These are phyloP conservation scores for Candida ipomoeae DNA, from an alignment of 805 yeast species.

Conservation along the genomic window DNA sequence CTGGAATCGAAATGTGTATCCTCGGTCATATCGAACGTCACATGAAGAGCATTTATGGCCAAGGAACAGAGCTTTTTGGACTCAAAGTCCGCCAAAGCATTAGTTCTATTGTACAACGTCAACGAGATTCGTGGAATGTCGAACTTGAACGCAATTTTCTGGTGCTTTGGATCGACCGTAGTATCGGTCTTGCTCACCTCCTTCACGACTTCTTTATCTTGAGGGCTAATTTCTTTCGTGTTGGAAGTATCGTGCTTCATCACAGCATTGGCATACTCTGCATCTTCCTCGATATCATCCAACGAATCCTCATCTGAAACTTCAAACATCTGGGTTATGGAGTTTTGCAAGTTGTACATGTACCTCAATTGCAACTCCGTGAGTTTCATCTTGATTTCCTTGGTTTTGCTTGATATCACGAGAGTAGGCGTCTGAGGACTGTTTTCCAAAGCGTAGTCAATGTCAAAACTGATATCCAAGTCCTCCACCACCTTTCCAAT, in stretches of 20 bases:
- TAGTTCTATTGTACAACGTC: constrained; percentile 54
- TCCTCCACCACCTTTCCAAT: constrained; percentile 60
- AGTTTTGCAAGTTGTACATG: constrained; percentile 50
- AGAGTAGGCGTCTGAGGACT: constrained; percentile 43
- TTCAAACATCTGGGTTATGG: constrained; percentile 52
- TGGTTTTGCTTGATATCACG: constrained; percentile 51
- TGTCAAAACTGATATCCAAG: constrained; percentile 56
- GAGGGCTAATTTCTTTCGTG: not conserved
- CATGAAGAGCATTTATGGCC: constrained; percentile 55
- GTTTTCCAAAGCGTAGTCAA: constrained; percentile 49
- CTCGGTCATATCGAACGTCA: constrained; percentile 47
- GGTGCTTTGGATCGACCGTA: constrained; percentile 24
- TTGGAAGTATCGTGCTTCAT: constrained; percentile 22
- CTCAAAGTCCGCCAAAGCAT: constrained; percentile 28
- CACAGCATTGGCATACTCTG: constrained; percentile 57
- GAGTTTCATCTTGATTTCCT: constrained; percentile 58
- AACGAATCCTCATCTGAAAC: constrained; percentile 36
- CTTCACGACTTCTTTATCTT: not conserved
- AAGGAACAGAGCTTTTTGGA: constrained; percentile 32
- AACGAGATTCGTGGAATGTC: constrained; percentile 61
- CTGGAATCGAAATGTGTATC: constrained; percentile 57
- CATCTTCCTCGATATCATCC: constrained; percentile 58
- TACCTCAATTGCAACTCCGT: constrained; percentile 71
- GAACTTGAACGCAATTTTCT: constrained; percentile 47
- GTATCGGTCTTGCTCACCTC: constrained; percentile 6